Evolutionary conservation across 2,329 filamentous ascomycete genomes (phyloP).

Genomic region (Metarhizium rileyi): DNA sequence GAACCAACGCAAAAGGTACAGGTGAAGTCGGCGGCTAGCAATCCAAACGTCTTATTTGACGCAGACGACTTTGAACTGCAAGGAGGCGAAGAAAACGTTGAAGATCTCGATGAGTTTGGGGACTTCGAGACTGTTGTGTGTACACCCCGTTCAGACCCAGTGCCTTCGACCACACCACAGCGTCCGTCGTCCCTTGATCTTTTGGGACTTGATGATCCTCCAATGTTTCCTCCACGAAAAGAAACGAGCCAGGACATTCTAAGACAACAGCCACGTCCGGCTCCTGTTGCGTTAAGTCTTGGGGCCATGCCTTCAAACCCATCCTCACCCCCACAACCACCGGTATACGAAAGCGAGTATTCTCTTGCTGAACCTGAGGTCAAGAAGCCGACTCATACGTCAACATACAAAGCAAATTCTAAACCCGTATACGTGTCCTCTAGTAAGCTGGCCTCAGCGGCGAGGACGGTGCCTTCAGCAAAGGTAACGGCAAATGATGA

Average conservation of each 20-base stretch:
- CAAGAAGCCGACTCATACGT: conserved; percentile 26
- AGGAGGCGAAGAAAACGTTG: conserved; percentile 27
- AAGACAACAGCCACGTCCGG: not conserved
- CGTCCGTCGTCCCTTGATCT: conserved; percentile 28
- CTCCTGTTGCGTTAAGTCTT: conserved; percentile 17
- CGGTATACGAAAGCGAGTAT: conserved; percentile 43
- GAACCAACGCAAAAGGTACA: conserved; percentile 13
- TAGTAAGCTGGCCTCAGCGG: conserved; percentile 4
- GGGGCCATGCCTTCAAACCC: conserved; percentile 21
- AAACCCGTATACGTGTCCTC: not conserved
- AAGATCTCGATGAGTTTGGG: conserved; percentile 47
- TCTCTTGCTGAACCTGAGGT: conserved; percentile 40
- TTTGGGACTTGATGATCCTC: conserved; percentile 27
- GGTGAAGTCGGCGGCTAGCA: conserved; percentile 16
- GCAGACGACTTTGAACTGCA: conserved; percentile 44
- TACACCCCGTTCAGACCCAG: conserved; percentile 6
- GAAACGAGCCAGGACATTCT: not conserved
- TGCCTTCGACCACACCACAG: conserved; percentile 9
- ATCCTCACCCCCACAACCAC: conserved; percentile 39
- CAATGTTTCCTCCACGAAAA: conserved; percentile 7
- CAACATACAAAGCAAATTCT: not conserved
- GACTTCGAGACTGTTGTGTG: conserved; percentile 44
- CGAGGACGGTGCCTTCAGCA: not conserved
- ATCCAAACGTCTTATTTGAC: conserved; percentile 57
- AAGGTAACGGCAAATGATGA: conserved; percentile 24